These are phyloP conservation scores for Rhizopus arrhizus DNA, from an alignment of 371 early-diverging fungal species.

Conservation along the genomic window DNA sequence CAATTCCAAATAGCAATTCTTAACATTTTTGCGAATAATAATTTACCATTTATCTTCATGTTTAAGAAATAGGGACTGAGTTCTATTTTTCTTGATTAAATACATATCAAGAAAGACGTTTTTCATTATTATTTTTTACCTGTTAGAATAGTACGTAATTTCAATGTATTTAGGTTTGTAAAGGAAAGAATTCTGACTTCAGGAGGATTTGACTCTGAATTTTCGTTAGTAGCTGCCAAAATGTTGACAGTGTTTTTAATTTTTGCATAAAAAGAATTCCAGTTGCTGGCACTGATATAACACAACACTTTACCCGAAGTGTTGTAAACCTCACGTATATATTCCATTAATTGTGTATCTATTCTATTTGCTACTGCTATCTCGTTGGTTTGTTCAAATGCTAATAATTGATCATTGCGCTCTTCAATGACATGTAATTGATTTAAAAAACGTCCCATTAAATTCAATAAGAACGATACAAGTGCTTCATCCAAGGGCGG, in stretches of 20 bases:
- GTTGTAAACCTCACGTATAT: constrained; percentile 57
- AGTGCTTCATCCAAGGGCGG: constrained; percentile 77
- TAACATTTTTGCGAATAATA: constrained; percentile 66
- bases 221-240: constrained; percentile 29
- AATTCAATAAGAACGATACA: constrained; percentile 64
- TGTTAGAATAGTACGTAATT: constrained; percentile 34
- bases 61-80: constrained; percentile 62
- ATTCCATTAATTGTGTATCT: constrained; percentile 33
- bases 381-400: constrained; percentile 26
- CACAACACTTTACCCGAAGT: constrained; percentile 73
- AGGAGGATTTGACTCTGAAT: constrained; percentile 29
- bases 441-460: constrained; percentile 65
- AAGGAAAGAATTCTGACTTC: constrained; percentile 43
- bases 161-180: constrained; percentile 27
- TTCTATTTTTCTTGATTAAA: constrained; percentile 40
- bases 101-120: not conserved
- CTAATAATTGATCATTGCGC: constrained; percentile 48
- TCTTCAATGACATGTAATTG: constrained; percentile 47
- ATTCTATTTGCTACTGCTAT: constrained; percentile 27
- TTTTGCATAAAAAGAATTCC: constrained; percentile 71
- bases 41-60: constrained; percentile 66
- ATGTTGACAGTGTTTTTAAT: constrained; percentile 45
- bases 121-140: constrained; percentile 24
- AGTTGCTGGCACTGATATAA: constrained; percentile 80
- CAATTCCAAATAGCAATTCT: constrained; percentile 84